phyloP scores from a whole-genome alignment of 2,329 filamentous ascomycete genomes.

The Fusarium transvaalense region DNA sequence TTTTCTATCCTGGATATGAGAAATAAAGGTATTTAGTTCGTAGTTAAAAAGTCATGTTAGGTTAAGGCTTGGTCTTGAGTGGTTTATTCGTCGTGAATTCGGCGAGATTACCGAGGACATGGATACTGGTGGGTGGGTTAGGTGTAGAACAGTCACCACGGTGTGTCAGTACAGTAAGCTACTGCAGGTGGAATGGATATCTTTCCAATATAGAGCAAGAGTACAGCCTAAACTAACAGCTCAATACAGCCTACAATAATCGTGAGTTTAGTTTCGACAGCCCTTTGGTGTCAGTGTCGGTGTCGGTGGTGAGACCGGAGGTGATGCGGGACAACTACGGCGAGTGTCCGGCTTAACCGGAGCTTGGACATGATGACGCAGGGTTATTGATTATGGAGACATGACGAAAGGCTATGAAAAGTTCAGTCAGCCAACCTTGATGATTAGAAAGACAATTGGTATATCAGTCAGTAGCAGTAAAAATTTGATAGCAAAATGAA shows the following conservation, averaged over 20 bases:
- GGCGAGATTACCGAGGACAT: constrained; percentile 16
- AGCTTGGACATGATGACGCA: constrained; percentile 29
- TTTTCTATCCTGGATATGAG: neutral
- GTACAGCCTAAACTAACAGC: neutral
- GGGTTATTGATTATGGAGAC: constrained; percentile 38
- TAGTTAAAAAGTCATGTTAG: neutral
- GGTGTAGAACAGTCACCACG: neutral
- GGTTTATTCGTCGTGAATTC: neutral
- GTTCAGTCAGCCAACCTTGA: constrained; percentile 32
- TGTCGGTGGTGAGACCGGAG: constrained; percentile 27
- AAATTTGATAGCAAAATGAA: neutral
- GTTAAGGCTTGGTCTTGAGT: neutral
- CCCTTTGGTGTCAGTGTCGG: too few relatives aligned
- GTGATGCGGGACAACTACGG: constrained; percentile 22
- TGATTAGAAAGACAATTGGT: constrained; percentile 37
- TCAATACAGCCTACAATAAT: neutral
- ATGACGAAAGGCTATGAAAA: constrained; percentile 34
- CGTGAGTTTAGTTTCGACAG: neutral
- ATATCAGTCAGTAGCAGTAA: constrained; percentile 12
- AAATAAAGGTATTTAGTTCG: neutral
- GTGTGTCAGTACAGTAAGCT: constrained; percentile 20
- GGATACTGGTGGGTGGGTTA: constrained; percentile 1
- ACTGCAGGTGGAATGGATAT: constrained; percentile 6
- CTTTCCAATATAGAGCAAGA: neutral
- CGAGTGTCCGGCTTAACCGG: constrained; percentile 26